These are phyloP conservation scores for Calonectria multiphialidica DNA, from an alignment of 2,329 filamentous ascomycete species.

Conservation along the genomic window DNA sequence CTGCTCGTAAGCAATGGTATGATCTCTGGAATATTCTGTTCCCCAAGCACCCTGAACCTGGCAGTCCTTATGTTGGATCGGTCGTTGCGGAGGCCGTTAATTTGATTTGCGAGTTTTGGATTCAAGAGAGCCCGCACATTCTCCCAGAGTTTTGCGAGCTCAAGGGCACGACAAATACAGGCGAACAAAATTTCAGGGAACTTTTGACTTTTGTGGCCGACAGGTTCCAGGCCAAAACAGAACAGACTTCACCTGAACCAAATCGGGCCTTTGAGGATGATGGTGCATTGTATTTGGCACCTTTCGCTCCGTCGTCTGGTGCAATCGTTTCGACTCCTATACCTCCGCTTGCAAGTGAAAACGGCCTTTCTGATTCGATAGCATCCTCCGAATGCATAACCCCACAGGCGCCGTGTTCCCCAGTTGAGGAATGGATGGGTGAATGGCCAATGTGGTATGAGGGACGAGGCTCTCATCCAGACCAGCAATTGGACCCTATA, in stretches of 20 bases:
- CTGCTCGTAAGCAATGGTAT: neutral
- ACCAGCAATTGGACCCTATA: neutral
- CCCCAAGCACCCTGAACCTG: neutral
- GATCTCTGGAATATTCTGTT: neutral
- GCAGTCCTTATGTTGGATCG: neutral
- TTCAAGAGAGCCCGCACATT: neutral
- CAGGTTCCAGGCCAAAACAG: neutral
- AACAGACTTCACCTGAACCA: neutral
- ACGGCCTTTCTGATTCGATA: no score
- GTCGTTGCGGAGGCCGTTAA: neutral
- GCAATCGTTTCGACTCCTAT: neutral
- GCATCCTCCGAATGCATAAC: neutral
- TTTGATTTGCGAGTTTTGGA: neutral
- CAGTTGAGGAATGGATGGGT: neutral
- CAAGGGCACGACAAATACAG: neutral
- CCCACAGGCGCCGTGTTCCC: neutral
- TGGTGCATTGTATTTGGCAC: accelerated
- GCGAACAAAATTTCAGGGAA: neutral
- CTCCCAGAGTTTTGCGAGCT: neutral
- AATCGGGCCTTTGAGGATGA: no score
- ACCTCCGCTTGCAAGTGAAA: neutral
- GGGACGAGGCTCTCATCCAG: neutral
- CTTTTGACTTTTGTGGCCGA: neutral
- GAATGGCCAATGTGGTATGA: neutral
- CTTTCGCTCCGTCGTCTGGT: neutral